These are phyloP conservation scores for Planoprotostelium fungivorum DNA, from an alignment of 78 protist genomes.

Conservation along the genomic window DNA sequence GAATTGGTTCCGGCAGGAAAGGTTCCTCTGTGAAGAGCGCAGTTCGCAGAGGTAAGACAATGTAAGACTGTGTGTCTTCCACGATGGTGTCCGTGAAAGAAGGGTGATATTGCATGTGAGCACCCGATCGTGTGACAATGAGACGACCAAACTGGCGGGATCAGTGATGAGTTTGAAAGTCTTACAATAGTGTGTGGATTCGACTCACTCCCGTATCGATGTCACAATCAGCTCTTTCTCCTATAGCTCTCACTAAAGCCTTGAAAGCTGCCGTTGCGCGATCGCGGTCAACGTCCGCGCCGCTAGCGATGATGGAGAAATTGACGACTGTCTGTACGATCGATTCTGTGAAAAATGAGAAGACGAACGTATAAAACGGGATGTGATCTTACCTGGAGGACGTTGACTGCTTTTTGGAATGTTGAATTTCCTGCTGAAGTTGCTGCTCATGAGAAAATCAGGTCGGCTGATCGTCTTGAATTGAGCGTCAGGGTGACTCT, in stretches of 20 bases:
- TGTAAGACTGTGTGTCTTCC: too few relatives aligned
- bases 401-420: not conserved
- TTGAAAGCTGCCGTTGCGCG: not conserved
- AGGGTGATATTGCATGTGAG: not conserved
- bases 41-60: too few relatives aligned
- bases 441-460: not conserved
- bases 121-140: not conserved
- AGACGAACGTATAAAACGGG: too few relatives aligned
- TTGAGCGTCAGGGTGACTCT: too few relatives aligned
- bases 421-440: not conserved
- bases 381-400: not conserved
- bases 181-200: too few relatives aligned
- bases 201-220: not conserved
- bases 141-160: not conserved
- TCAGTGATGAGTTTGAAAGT: not conserved
- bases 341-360: not conserved
- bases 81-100: not conserved
- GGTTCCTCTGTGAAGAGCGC: too few relatives aligned
- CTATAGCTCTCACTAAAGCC: not conserved
- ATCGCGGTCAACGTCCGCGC: not conserved
- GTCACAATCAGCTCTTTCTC: not conserved
- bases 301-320: not conserved
- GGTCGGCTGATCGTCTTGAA: too few relatives aligned
- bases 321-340: not conserved
- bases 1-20: not conserved